phyloP scores from a whole-genome alignment of 2,329 filamentous ascomycete genomes.

The Trichophaea hybrida region DNA sequence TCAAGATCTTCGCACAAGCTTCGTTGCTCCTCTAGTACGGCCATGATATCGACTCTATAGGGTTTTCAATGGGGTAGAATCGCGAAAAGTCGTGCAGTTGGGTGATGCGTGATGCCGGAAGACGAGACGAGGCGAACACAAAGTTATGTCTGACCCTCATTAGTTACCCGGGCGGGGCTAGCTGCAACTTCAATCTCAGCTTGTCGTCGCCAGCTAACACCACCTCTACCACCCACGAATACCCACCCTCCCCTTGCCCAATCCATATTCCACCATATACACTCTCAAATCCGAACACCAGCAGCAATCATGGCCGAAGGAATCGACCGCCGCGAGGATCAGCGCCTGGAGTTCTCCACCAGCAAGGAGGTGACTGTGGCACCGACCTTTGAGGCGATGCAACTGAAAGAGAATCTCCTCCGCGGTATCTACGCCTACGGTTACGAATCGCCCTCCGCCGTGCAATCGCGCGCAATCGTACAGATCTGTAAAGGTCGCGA shows the following conservation, averaged over 20 bases:
- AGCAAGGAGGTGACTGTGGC: slow-evolving; percentile 87
- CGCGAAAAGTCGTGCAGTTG: neutral
- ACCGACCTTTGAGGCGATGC: slow-evolving; percentile 63
- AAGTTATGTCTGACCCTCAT: neutral
- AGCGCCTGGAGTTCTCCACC: slow-evolving; percentile 95
- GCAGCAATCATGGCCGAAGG: slow-evolving; percentile 61
- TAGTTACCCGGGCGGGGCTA: neutral
- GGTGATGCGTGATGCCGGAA: neutral
- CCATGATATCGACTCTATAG: slow-evolving; percentile 8
- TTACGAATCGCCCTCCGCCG: slow-evolving; percentile 93
- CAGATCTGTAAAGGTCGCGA: slow-evolving; percentile 98
- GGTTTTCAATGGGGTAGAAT: neutral
- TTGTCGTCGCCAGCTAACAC: neutral
- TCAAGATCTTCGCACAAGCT: slow-evolving; percentile 94
- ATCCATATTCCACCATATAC: neutral
- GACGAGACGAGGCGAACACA: neutral
- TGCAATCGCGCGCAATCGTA: slow-evolving; percentile 95
- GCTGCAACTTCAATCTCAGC: neutral
- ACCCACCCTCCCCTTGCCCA: neutral
- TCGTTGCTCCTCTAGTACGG: slow-evolving; percentile 78
- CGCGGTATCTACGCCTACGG: slow-evolving; percentile 97
- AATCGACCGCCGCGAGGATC: slow-evolving; percentile 84
- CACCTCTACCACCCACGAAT: neutral
- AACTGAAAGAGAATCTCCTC: slow-evolving; percentile 90
- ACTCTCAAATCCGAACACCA: neutral